Percentiles rank a stretch among this genome's conserved stretches.
phyloP scores from a whole-genome alignment of 257 asterid species.

The Fraxinus cuspidata region DNA sequence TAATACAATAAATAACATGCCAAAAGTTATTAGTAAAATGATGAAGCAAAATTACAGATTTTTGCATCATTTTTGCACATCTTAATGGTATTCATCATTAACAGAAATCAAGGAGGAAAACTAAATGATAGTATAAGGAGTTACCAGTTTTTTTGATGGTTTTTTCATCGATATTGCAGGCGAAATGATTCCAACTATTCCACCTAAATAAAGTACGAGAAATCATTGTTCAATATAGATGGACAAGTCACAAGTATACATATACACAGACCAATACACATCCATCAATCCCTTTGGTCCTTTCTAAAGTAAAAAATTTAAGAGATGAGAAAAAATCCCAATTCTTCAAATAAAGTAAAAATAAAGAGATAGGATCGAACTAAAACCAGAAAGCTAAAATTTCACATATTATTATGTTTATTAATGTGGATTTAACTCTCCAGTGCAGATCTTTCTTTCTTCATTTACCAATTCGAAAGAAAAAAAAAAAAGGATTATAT shows the following conservation, averaged over 20 bases:
- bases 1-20: background rate
- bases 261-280: background rate
- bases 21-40: background rate
- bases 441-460: background rate
- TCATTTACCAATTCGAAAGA: background rate
- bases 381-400: background rate
- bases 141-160: constrained; percentile 74
- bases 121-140: background rate
- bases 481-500: background rate
- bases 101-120: background rate
- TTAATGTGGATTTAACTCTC: background rate
- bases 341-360: background rate
- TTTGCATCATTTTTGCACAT: background rate
- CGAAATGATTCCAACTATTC: constrained; percentile 95
- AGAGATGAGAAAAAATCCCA: background rate
- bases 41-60: background rate
- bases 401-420: background rate
- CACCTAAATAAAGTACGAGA: constrained; percentile 44
- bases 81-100: background rate
- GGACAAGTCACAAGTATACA: background rate
- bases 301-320: background rate
- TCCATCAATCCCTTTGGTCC: background rate
- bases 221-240: background rate
- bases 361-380: background rate
- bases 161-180: constrained; percentile 67